Evolutionary conservation across 495 filamentous ascomycete genomes (phyloP).

Genomic region (Oidiodendron maius): DNA sequence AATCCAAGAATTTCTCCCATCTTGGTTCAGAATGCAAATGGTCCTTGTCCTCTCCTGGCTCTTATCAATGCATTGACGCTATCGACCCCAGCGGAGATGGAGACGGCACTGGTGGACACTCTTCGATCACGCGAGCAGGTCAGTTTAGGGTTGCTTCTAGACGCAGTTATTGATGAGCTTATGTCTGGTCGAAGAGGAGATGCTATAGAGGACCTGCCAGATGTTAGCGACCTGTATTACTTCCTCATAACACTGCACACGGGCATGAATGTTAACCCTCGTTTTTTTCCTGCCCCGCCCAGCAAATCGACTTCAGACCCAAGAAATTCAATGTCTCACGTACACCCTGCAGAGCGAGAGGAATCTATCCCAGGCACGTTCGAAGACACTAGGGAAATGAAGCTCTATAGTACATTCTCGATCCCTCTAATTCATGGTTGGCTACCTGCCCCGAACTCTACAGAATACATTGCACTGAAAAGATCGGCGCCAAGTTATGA

Average conservation of each 20-base stretch:
- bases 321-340: constrained; percentile 33
- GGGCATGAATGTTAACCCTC: constrained; percentile 97
- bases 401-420: constrained; percentile 77
- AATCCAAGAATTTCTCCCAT: constrained; percentile 62
- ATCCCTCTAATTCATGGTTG: constrained; percentile 93
- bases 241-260: constrained; percentile 90
- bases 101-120: constrained; percentile 69
- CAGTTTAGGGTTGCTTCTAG: constrained; percentile 74
- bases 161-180: constrained; percentile 86
- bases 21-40: constrained; percentile 86
- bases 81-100: constrained; percentile 57
- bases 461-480: constrained; percentile 57
- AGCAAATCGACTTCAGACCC: constrained; percentile 36
- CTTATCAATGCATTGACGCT: constrained; percentile 88
- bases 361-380: constrained; percentile 62
- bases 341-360: constrained; percentile 37
- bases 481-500: constrained; percentile 78
- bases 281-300: constrained; percentile 50
- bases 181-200: constrained; percentile 58
- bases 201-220: constrained; percentile 55
- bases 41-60: constrained; percentile 88
- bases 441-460: constrained; percentile 62
- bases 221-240: constrained; percentile 77
- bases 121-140: constrained; percentile 79
- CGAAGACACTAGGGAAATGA: constrained; percentile 76